Conservation (phyloP, 2,329 filamentous ascomycete species). For the Emydomyces testavorans region DNA sequence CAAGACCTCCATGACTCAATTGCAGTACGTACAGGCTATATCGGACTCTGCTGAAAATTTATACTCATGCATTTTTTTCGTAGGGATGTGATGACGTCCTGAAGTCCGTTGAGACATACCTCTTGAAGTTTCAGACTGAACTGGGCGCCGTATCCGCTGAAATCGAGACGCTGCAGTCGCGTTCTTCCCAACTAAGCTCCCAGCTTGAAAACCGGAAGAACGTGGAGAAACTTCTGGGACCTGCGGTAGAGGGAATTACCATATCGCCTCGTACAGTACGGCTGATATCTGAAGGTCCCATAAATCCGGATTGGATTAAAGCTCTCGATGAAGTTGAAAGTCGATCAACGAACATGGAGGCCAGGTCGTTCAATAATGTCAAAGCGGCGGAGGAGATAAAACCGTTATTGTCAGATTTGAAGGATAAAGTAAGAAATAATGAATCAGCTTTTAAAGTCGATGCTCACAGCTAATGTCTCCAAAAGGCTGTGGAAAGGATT, state of each 20-base stretch:
- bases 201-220: conserved; percentile 79
- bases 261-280: conserved; percentile 73
- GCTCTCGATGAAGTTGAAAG: conserved; percentile 74
- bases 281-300: conserved; percentile 74
- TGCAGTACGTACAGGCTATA: conserved; percentile 26
- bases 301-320: conserved; percentile 82
- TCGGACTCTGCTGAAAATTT: background rate
- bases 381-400: conserved; percentile 75
- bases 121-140: conserved; percentile 87
- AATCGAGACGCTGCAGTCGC: conserved; percentile 82
- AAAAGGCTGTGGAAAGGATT: conserved; percentile 76
- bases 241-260: conserved; percentile 83
- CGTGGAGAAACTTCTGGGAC: conserved; percentile 76
- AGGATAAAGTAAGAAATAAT: conserved; percentile 53
- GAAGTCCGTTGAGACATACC: conserved; percentile 81
- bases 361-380: conserved; percentile 51
- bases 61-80: conserved; percentile 11
- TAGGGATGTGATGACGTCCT: conserved; percentile 81
- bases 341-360: conserved; percentile 59
- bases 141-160: conserved; percentile 85
- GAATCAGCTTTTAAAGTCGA: background rate
- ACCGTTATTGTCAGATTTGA: conserved; percentile 73
- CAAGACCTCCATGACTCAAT: conserved; percentile 87
- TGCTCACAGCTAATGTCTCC: conserved; percentile 11
- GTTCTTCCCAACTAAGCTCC: conserved; percentile 71